Evolutionary conservation across 257 asterid genomes (phyloP).

Genomic region (Handroanthus guayacan): DNA sequence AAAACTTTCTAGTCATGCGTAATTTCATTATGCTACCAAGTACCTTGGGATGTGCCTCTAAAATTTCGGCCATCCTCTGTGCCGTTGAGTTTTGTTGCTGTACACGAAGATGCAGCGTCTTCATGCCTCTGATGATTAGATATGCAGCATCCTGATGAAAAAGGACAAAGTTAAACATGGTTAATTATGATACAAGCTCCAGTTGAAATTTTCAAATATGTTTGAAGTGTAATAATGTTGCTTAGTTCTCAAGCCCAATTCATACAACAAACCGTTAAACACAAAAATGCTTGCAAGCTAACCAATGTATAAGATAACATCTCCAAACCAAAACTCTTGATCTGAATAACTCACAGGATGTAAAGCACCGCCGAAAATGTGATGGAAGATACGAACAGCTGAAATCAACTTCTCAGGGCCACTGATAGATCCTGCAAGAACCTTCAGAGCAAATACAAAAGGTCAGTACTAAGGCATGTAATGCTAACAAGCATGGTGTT

Average conservation of each 20-base stretch:
- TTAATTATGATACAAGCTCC: constrained; percentile 8
- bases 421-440: constrained; percentile 85
- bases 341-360: constrained; percentile 72
- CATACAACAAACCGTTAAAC: background rate
- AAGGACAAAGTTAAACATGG: constrained; percentile 1
- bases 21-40: constrained; percentile 49
- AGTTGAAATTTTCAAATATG: constrained; percentile 9
- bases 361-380: constrained; percentile 83
- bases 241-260: background rate
- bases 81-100: constrained; percentile 96
- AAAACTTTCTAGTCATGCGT: constrained; percentile 4
- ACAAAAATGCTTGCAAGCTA: constrained; percentile 2
- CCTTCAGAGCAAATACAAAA: constrained; percentile 49
- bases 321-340: constrained; percentile 14
- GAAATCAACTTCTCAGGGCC: constrained; percentile 85
- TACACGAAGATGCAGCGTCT: constrained; percentile 96
- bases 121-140: constrained; percentile 95
- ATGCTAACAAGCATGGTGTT: background rate
- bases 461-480: constrained; percentile 8
- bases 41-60: constrained; percentile 99
- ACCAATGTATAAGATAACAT: background rate
- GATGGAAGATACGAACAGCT: constrained; percentile 75
- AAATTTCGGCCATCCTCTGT: constrained; percentile 93
- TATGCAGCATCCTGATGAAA: constrained; percentile 84
- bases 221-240: background rate